Conservation (phyloP, 139 green algal species). For the Astrephomene gubernaculifera region DNA sequence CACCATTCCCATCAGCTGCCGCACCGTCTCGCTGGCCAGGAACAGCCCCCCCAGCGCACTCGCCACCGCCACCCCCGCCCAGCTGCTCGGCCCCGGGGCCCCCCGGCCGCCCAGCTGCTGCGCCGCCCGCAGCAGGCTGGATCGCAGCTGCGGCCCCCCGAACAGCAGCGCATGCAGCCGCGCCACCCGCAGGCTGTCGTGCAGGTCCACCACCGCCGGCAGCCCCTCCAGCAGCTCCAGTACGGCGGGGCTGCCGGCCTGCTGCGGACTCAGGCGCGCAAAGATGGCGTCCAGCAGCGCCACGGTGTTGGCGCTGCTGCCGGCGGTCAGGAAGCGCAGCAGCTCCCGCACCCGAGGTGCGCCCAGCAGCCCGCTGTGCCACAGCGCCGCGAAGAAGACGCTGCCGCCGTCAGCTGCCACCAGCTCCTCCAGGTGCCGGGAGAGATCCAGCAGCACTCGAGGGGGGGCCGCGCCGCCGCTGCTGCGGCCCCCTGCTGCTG, state of each 20-base stretch:
- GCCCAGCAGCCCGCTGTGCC: constrained; percentile 9
- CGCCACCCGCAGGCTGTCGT: neutral
- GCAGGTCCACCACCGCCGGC: constrained; percentile 8
- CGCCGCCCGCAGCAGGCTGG: neutral
- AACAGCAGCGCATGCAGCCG: constrained; percentile 7
- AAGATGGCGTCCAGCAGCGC: constrained; percentile 3
- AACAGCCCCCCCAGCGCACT: neutral
- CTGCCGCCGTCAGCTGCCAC: neutral
- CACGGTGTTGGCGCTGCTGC: neutral
- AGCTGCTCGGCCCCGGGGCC: constrained; percentile 1
- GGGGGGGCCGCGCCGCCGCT: neutral
- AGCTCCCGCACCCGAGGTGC: neutral
- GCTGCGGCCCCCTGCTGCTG: no score
- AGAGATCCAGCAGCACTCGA: neutral
- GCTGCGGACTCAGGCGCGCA: neutral
- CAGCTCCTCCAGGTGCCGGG: neutral
- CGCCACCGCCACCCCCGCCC: constrained; percentile 3
- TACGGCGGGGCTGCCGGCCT: neutral
- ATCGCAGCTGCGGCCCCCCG: neutral
- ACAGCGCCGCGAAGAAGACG: constrained; percentile 23
- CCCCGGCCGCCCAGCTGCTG: neutral
- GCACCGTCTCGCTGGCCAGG: neutral
- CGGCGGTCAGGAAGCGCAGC: constrained; percentile 16
- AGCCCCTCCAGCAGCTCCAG: neutral
- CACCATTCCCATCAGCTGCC: neutral